Conservation (phyloP, 176 grass and related monocot genomes). For the Puccinellia tenuiflora region DNA sequence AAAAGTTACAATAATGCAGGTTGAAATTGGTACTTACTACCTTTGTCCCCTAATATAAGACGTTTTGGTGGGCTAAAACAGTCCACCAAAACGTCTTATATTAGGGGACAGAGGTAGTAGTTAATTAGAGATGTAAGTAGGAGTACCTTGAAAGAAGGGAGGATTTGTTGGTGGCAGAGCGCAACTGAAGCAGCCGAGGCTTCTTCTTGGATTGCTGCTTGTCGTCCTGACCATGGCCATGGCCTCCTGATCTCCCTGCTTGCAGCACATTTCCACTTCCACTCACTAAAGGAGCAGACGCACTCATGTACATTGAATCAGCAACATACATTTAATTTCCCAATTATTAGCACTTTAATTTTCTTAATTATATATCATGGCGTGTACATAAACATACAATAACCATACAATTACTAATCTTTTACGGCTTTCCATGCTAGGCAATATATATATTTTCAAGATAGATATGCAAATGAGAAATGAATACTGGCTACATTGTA, state of each 20-base stretch:
- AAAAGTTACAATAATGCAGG: not conserved
- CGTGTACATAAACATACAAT: not conserved
- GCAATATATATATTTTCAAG: not conserved
- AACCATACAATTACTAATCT: not conserved
- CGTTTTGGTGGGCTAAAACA: no score
- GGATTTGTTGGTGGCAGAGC: not conserved
- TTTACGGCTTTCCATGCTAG: not conserved
- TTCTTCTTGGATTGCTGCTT: not conserved
- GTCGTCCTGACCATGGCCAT: not conserved
- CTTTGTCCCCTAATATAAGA: no score
- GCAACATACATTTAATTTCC: not conserved
- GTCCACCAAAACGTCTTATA: no score
- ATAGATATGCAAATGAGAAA: not conserved
- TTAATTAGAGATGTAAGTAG: not conserved
- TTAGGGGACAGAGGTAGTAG: no score
- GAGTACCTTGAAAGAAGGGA: not conserved
- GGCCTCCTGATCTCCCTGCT: not conserved
- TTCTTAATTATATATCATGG: not conserved
- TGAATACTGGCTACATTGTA: not conserved
- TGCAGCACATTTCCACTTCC: not conserved
- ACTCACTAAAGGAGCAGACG: not conserved
- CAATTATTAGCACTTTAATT: not conserved
- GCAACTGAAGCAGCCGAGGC: not conserved
- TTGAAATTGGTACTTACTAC: not conserved
- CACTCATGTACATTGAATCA: not conserved